These are phyloP conservation scores for Colletotrichum paranaense DNA, from an alignment of 2,329 filamentous ascomycete species.

Conservation along the genomic window DNA sequence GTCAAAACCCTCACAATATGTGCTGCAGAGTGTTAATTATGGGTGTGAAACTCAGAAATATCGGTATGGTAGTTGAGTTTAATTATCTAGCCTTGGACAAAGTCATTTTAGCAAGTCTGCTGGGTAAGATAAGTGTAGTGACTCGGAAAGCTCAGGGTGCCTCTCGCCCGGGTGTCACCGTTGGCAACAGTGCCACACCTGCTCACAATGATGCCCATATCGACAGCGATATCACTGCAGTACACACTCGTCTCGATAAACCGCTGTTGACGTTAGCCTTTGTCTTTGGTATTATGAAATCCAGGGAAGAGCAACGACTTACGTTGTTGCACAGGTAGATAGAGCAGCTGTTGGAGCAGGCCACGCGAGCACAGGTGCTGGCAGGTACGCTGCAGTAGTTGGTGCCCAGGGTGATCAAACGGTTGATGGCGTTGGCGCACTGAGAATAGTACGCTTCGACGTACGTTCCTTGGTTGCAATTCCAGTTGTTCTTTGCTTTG, in stretches of 20 bases:
- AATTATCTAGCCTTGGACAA: too few relatives aligned
- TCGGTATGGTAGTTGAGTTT: too few relatives aligned
- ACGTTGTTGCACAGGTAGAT: constrained; percentile 33
- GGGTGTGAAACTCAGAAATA: too few relatives aligned
- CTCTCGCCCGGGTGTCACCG: background rate
- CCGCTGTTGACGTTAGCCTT: background rate
- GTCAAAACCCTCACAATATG: too few relatives aligned
- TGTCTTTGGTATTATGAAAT: too few relatives aligned
- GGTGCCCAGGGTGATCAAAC: background rate
- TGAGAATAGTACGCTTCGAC: background rate
- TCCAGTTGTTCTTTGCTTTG: background rate
- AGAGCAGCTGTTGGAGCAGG: constrained; percentile 16
- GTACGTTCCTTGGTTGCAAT: background rate
- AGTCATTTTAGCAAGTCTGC: background rate
- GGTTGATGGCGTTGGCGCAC: constrained; percentile 3
- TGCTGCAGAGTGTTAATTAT: too few relatives aligned
- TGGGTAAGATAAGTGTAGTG: constrained; percentile 3
- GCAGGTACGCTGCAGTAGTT: constrained; percentile 9
- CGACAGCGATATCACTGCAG: background rate
- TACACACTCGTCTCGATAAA: background rate
- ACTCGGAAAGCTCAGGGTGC: background rate
- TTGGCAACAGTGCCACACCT: background rate
- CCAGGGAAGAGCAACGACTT: background rate
- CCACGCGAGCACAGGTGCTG: constrained; percentile 13
- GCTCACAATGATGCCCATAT: background rate